These are phyloP conservation scores for Tieghemostelium lacteum DNA, from an alignment of 78 protist species.

Conservation along the genomic window DNA sequence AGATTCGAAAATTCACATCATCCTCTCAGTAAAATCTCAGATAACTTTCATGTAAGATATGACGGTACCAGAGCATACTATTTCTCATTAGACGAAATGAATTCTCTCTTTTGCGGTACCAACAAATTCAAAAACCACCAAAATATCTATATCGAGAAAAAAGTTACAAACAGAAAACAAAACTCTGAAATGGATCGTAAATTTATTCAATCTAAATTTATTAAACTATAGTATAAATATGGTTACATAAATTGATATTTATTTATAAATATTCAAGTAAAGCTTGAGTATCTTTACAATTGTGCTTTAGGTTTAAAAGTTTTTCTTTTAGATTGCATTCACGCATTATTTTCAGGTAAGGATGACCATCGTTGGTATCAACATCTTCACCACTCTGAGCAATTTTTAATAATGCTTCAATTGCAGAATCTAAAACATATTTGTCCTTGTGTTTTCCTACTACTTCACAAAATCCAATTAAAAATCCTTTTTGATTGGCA, in stretches of 20 bases:
- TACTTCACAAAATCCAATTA: too few species aligned
- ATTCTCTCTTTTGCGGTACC: constrained; percentile 17
- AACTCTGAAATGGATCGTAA: constrained; percentile 66
- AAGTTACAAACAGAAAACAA: constrained; percentile 66
- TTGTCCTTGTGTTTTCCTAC: too few species aligned
- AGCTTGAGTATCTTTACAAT: background rate
- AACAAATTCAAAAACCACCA: constrained; percentile 41
- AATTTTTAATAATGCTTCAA: too few species aligned
- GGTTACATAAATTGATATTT: background rate
- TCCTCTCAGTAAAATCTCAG: constrained; percentile 59
- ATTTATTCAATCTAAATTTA: constrained; percentile 77
- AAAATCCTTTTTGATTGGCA: too few species aligned
- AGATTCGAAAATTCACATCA: constrained; percentile 52
- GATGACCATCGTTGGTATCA: too few species aligned
- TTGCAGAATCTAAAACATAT: too few species aligned
- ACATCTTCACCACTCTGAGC: too few species aligned
- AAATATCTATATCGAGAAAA: constrained; percentile 49
- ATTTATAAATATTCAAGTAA: background rate
- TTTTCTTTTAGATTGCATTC: too few species aligned
- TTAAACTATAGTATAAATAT: constrained; percentile 24
- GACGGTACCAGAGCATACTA: constrained; percentile 90
- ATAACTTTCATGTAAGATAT: constrained; percentile 74
- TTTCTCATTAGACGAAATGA: constrained; percentile 55
- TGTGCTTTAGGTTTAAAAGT: too few species aligned
- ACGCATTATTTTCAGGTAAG: too few species aligned